Evolutionary conservation across 2,329 filamentous ascomycete genomes (phyloP), one percentile per base, ranked within the genome.

Genomic region (Gyromitra esculenta): DNA sequence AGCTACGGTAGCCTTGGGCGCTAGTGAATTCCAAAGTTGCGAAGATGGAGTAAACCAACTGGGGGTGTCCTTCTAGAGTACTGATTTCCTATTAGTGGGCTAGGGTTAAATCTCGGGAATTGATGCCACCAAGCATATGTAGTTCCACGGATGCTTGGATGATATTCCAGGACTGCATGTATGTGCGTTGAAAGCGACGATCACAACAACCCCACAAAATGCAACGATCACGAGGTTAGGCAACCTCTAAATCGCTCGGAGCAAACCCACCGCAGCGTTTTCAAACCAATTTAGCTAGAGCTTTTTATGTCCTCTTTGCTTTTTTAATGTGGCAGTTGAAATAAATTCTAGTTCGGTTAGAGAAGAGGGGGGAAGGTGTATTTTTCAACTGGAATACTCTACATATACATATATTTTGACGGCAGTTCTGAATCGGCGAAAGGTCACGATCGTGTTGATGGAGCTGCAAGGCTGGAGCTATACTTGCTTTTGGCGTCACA

Each of bases 401-500:
- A 31, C 25, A 31, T 31, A 45, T 45, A 25, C 15, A 18, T 52
- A 52, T 21, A 8, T 8, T 52, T 52, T 52, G 18, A 52, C 48
- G 48, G 48, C 48, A 52, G 48, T 52, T 52, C 48, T 18, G 2
- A 52, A n/a, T n/a, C n/a, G n/a, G 7, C 18, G 41, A 45, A 45
- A 15, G 18, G 48, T 52, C 48, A 52, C 48, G 48, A 52, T 52
- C 5, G 7, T 52, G 48, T 52, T 25, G 1, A 18, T 52, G 48
- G 18, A 52, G 48, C 15, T n/a, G n/a, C 15, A 52, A 52, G 48
- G n/a, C 48, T 52, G 18, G 15, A 18, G 48, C 5, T n/a, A 52
- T 62, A 43, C 25, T 43, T 39, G 37, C 59, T 62, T 62, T 62
- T 62, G 37, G 18, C n/a, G 63, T 21, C 63, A 66, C 43, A 54